Evolutionary conservation across 495 filamentous ascomycete species (phyloP).

Genomic region (Aspergillus panamensis): DNA sequence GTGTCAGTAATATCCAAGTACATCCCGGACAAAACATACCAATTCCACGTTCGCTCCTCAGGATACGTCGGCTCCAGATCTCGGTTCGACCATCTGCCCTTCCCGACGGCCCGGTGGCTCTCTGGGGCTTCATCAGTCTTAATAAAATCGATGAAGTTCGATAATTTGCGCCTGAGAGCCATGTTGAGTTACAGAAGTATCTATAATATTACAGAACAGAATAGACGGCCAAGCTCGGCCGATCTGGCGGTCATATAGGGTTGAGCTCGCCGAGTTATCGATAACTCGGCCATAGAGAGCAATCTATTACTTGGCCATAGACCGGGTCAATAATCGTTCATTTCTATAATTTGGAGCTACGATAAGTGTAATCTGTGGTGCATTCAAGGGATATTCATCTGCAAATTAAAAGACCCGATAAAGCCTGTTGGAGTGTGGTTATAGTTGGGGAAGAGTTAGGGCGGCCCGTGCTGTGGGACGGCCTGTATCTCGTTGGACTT

Average conservation of each 20-base stretch:
- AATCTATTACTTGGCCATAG: neutral
- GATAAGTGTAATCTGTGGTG: neutral
- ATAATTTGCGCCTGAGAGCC: neutral
- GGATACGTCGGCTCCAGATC: constrained; percentile 11
- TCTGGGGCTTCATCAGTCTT: constrained; percentile 5
- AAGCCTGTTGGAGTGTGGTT: neutral
- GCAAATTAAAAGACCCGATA: neutral
- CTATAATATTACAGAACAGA: neutral
- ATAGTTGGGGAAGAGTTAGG: neutral
- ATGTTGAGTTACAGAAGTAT: neutral
- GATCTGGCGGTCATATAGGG: neutral
- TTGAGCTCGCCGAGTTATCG: neutral
- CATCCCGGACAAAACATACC: neutral
- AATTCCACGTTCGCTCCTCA: constrained; percentile 11
- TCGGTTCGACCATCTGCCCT: constrained; percentile 6
- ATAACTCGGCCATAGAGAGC: neutral
- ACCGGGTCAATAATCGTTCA: neutral
- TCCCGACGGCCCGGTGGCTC: constrained; percentile 2
- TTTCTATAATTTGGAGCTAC: neutral
- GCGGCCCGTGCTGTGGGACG: neutral
- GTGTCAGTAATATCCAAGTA: too few species aligned
- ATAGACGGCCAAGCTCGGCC: neutral
- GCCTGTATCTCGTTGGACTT: neutral
- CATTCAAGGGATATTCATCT: neutral
- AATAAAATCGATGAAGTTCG: neutral